phyloP scores from a whole-genome alignment of 805 yeast genomes.

The Isabelozyma gotoi region DNA sequence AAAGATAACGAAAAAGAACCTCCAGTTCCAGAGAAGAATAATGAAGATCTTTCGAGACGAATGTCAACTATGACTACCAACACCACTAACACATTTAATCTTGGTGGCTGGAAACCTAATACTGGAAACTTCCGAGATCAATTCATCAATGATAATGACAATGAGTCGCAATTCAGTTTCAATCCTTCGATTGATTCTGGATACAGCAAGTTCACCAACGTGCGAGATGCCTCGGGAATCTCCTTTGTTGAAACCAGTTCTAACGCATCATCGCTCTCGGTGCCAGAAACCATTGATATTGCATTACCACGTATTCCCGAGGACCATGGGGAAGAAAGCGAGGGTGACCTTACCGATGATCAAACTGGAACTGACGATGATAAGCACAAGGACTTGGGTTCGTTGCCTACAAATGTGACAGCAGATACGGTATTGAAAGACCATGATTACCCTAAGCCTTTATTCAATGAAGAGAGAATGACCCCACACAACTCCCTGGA shows the following conservation, averaged over 20 bases:
- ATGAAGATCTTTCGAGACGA: slow-evolving; percentile 21
- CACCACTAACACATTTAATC: slow-evolving; percentile 37
- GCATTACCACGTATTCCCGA: slow-evolving; percentile 37
- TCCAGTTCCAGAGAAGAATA: slow-evolving; percentile 7
- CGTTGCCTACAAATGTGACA: slow-evolving; percentile 5
- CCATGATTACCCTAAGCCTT: slow-evolving; percentile 15
- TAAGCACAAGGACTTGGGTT: slow-evolving; percentile 1
- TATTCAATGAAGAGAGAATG: slow-evolving; percentile 25
- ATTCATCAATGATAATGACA: slow-evolving; percentile 45
- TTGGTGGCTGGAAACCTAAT: slow-evolving; percentile 62
- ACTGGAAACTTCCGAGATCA: slow-evolving; percentile 50
- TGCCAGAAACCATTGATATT: slow-evolving; percentile 42
- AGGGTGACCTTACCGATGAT: too few relatives aligned
- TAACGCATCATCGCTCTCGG: slow-evolving; percentile 27
- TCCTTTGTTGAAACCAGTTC: slow-evolving; percentile 16
- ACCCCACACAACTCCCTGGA: slow-evolving; percentile 21
- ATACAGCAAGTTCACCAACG: slow-evolving; percentile 34
- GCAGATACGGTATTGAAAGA: slow-evolving; percentile 26
- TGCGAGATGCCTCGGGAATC: slow-evolving; percentile 17
- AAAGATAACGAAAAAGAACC: not conserved
- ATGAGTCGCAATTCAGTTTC: slow-evolving; percentile 32
- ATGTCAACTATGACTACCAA: slow-evolving; percentile 29
- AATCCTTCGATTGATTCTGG: slow-evolving; percentile 17
- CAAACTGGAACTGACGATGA: slow-evolving; percentile 4
- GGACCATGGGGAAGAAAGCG: slow-evolving; percentile 15